phyloP scores from a whole-genome alignment of 1,284 basidiomycete species.

The Erythrobasidium hasegawianum region DNA sequence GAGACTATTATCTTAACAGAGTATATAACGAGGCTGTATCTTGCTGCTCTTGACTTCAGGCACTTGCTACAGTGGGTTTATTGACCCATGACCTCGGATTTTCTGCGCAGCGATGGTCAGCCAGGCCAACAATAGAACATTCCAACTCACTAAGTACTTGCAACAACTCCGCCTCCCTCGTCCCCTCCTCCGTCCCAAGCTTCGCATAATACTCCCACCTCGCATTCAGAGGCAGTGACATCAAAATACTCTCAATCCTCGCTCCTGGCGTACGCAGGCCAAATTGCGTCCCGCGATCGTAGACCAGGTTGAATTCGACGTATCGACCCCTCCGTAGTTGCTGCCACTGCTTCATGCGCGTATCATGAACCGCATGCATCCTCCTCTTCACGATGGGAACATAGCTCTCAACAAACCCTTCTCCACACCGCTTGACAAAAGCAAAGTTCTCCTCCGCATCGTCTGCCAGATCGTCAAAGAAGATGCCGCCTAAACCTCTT shows the following conservation, averaged over 20 bases:
- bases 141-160: slow-evolving; percentile 9
- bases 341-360: slow-evolving; percentile 75
- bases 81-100: too few species aligned
- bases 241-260: slow-evolving; percentile 85
- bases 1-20: too few species aligned
- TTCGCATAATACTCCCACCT: slow-evolving; percentile 92
- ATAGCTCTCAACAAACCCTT: slow-evolving; percentile 82
- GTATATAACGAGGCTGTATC: too few species aligned
- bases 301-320: slow-evolving; percentile 90
- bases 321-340: slow-evolving; percentile 80
- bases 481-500: slow-evolving; percentile 89
- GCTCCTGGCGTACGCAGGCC: slow-evolving; percentile 86
- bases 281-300: slow-evolving; percentile 61
- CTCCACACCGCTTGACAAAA: slow-evolving; percentile 66
- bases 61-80: too few species aligned
- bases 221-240: slow-evolving; percentile 84
- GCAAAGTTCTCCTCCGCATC: slow-evolving; percentile 69
- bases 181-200: slow-evolving; percentile 63
- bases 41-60: too few species aligned
- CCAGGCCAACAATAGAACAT: too few species aligned
- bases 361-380: slow-evolving; percentile 58
- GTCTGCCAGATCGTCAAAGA: slow-evolving; percentile 80
- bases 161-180: slow-evolving; percentile 64
- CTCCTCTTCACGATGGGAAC: slow-evolving; percentile 71
- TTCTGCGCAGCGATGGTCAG: too few species aligned